Evolutionary conservation across 2,329 filamentous ascomycete genomes (phyloP), one percentile per base, ranked within the genome.

Genomic region (Neofusicoccum cordaticola): DNA sequence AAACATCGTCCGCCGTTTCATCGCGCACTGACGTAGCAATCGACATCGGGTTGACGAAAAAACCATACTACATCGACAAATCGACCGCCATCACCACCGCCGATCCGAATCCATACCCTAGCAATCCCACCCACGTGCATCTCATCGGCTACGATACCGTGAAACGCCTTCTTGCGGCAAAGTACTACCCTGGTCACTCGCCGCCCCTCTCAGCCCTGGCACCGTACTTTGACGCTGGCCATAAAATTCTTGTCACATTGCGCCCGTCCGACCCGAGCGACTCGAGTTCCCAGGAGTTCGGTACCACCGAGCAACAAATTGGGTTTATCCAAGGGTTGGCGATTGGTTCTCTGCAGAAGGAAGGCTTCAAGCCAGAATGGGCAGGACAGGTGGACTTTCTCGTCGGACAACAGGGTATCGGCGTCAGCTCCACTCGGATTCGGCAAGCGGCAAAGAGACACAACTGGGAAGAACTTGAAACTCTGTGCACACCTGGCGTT

Each of bases 111-210:
- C 68, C 75, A 31, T 79, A 78, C 67, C 71, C 77, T 0, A 71
- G 71, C 17, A 67, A 71, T 7, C 78, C 80, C 0, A 71, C 65
- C 62, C 89, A 92, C 70, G 78, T 90, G 3, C 91, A 91, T 71
- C 83, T 93, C 2, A 85, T 87, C 1, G 91, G 91, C 34, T 94
- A 87, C 73, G 91, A 94, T 71, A 94, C 91, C 0, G 78, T 93
- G 6, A 86, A 90, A 15, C 85, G 91, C 19, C 86, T 94, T 61
- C 85, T 91, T 62, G 81, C 90, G 56, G 84, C 89, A 0, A 91
- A 90, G 73, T 94, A 94, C 77, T 92, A 92, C 72, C 73, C 75
- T 5, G 69, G 73, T 62, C 67, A 79, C 71, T 41, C 75, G 63
- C 72, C 80, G 72, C 70, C 89, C 67, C 80, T 85, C 12, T 76